A percentile compares a stretch with the other conserved stretches of the same genome.
Conservation (phyloP, 2,329 filamentous ascomycete species). For the Ascochyta pisi region DNA sequence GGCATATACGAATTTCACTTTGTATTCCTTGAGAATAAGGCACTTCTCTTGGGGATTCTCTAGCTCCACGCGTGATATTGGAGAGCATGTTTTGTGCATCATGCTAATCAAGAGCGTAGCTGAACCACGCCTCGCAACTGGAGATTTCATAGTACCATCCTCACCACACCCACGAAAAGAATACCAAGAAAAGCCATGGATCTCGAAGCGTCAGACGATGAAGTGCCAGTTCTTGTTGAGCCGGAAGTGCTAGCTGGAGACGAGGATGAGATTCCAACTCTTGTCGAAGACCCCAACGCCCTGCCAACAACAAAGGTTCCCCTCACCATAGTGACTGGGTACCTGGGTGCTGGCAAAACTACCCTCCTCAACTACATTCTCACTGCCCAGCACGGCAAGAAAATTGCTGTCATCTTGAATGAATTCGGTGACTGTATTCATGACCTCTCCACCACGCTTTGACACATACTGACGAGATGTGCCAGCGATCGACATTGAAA, state of each 20-base stretch:
- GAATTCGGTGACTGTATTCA: slow-evolving; percentile 54
- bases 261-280: slow-evolving; percentile 31
- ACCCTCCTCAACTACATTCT: slow-evolving; percentile 96
- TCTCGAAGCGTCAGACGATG: slow-evolving; percentile 38
- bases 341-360: slow-evolving; percentile 94
- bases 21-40: no score
- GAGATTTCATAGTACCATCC: neutral
- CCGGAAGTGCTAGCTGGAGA: slow-evolving; percentile 26
- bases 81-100: neutral
- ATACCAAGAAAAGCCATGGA: slow-evolving; percentile 6
- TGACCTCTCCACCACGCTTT: neutral
- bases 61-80: neutral
- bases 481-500: slow-evolving; percentile 91
- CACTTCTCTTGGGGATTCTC: no score
- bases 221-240: slow-evolving; percentile 63
- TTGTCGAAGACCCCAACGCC: slow-evolving; percentile 52
- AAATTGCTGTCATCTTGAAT: slow-evolving; percentile 97
- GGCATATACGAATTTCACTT: neutral
- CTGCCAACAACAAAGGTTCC: slow-evolving; percentile 70
- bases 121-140: neutral
- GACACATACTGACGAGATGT: neutral
- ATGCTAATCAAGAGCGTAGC: neutral
- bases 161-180: neutral
- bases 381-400: slow-evolving; percentile 94
- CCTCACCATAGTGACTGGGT: slow-evolving; percentile 87